These are phyloP conservation scores for Podaxis pistillaris DNA, from an alignment of 768 basidiomycete genomes.

Conservation along the genomic window DNA sequence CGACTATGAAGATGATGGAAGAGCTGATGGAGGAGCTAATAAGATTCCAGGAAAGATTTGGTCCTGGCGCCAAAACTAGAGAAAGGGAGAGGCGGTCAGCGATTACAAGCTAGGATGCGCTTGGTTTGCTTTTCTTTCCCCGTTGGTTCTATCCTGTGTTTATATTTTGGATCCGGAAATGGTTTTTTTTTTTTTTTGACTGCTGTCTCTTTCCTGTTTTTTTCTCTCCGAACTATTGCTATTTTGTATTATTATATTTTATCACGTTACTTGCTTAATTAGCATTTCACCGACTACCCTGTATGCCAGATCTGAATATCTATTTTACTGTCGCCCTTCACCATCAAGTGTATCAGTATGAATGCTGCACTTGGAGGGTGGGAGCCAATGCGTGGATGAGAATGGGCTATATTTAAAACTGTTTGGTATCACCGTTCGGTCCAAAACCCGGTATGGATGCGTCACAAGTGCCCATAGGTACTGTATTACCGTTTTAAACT, in stretches of 20 bases:
- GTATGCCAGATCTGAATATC: conserved; percentile 2
- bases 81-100: conserved; percentile 50
- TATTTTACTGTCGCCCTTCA: background rate
- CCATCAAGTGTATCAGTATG: background rate
- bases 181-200: conserved; percentile 9
- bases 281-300: background rate
- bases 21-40: conserved; percentile 90
- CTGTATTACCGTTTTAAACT: too few species aligned
- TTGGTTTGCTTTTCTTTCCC: background rate
- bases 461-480: too few species aligned
- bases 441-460: background rate
- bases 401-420: background rate
- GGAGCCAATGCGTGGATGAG: background rate
- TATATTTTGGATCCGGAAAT: background rate
- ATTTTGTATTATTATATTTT: conserved; percentile 17
- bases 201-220: conserved; percentile 4
- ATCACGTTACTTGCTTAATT: conserved; percentile 9
- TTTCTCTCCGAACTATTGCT: conserved; percentile 5
- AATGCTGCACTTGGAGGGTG: background rate
- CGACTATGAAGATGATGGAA: conserved; percentile 84
- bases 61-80: conserved; percentile 48
- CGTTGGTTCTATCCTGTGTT: background rate
- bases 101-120: conserved; percentile 17
- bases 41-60: conserved; percentile 84
- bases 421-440: background rate